Base-by-base conservation (phyloP, 169 alveolate genomes). In the Plasmodium inui region DNA sequence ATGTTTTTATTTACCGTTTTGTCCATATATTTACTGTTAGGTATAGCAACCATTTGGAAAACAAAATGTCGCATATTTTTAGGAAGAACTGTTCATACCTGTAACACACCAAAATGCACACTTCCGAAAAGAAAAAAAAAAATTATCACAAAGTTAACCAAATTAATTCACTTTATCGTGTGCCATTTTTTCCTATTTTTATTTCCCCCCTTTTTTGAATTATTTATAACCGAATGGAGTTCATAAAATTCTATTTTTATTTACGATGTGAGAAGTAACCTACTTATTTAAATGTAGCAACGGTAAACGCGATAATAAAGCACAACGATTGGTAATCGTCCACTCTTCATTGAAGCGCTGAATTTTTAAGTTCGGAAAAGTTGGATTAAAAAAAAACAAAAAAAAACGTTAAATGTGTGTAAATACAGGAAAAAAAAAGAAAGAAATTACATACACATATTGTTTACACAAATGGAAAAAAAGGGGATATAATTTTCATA, bases 71-170 rank as follows among this genome's bases (percentile, higher is more conserved):
- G 82, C 39, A 67, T 34, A 74, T 74, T 74, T 85, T 76, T 17
- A 30, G 81, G 61, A 85, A 73, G 71, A 73, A 73, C 46, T 50
- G 19, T 85, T 73, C 79, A 53, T 2, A 85, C 32, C 4, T 85
- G 55, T 85, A 74, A 85, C 37, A 73, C 84, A 85, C 85, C 84
- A 50, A 85, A 85, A 70, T 85, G 85, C 93, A 74, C 93, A 85
- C 78, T 70, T 76, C 32, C 32, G 30, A 84, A 84, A 84, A 22
- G 71, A 84, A 70, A 83, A 22, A 84, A 84, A 57, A 80, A 80
- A 44, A 80, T 80, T 14, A 46, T 41, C 22, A n/a, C 53, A 50
- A 41, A 74, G 37, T 74, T 32, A 9, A 80, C 14, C 26, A n/a
- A 80, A 17, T 80, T 80, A 80, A 46, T 46, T 39, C 74, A 22